Evolutionary conservation across 306 rosid species (phyloP), one percentile per base, ranked within the genome.

Genomic region (Delonix regia): DNA sequence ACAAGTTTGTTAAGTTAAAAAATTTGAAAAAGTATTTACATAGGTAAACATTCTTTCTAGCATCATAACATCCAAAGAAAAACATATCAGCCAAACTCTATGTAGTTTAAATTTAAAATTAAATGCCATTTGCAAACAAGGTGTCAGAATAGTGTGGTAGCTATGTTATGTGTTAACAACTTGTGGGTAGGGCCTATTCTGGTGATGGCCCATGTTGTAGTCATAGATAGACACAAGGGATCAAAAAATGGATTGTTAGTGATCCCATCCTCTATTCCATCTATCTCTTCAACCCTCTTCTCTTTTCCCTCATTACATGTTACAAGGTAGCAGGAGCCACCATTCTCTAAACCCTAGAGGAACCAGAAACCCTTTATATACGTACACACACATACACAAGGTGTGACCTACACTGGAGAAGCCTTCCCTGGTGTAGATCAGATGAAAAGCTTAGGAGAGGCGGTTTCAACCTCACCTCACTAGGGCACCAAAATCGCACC

Each of bases 61-160:
- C 16, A 66, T 55, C 45, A 33, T 18, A 24, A 69, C 41, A 71
- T 44, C 38, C 1, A 75, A 57, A 69, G 69, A 57, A 36, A 78
- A 49, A 39, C 25, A 36, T 47, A 49, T n/a, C 64, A 71, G 39
- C 27, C 25, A 16, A 42, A 74, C n/a, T 72, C 51, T 28, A 69
- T 30, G 39, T 73, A 76, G 30, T 51, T 30, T 73, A 34, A 69
- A 27, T 27, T 60, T 15, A 28, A 75, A 69, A 56, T 73, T 53
- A 85, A 77, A 79, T 65, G 69, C 56, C 67, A 22, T 71, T 55
- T 47, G 78, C 49, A 73, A 55, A 69, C 75, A 51, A 19, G 22
- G 38, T 57, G n/a, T 57, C 38, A 57, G 64, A 57, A 57, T 14
- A 57, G 9, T 25, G 18, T 33, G 27, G 38, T 18, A 57, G 64